Evolutionary conservation across 768 basidiomycete genomes (phyloP).

Genomic region (Russula olivacea): DNA sequence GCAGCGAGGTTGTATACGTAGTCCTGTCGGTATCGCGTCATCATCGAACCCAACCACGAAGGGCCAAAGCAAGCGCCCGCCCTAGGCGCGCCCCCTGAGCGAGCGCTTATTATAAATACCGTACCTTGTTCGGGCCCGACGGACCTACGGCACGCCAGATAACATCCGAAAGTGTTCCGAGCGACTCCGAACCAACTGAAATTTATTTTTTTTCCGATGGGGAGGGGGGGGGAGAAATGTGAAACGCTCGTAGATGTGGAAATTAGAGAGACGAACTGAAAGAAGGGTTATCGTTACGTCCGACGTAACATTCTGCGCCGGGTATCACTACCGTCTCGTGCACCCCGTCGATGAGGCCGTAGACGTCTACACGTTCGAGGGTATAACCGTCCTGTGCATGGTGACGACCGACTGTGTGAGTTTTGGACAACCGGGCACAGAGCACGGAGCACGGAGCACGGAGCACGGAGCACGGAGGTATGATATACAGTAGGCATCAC

Average conservation of each 20-base stretch:
- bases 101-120: not conserved
- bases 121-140: conserved; percentile 85
- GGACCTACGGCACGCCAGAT: conserved; percentile 80
- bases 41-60: not conserved
- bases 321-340: conserved; percentile 51
- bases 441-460: not conserved
- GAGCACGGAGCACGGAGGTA: too few species aligned
- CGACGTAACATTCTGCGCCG: conserved; percentile 80
- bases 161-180: conserved; percentile 56
- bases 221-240: not conserved
- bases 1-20: conserved; percentile 77
- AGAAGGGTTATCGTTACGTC: conserved; percentile 78
- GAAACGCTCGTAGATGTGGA: not conserved
- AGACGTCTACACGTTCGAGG: conserved; percentile 68
- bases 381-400: conserved; percentile 79
- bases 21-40: conserved; percentile 46
- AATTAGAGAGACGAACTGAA: conserved; percentile 55
- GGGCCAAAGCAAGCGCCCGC: not conserved
- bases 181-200: conserved; percentile 75
- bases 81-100: not conserved
- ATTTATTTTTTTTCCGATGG: not conserved
- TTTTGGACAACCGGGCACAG: not conserved
- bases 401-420: not conserved
- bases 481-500: too few species aligned
- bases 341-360: conserved; percentile 46